Base-by-base conservation (phyloP, 805 yeast genomes). In the Cyberlindnera euphorbiiphila region DNA sequence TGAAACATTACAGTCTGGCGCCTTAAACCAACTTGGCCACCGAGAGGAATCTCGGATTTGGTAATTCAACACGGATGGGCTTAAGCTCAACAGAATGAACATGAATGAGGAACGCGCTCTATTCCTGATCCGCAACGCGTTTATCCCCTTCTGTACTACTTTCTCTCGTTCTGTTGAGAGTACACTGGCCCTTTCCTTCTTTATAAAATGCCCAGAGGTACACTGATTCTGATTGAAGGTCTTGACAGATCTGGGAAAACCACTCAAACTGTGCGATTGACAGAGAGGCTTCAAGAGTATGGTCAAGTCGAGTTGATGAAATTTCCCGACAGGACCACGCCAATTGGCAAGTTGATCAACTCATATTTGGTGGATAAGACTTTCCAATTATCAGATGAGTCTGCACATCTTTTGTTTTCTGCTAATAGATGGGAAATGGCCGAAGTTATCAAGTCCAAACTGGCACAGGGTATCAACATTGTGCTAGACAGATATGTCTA, bases 241-340 rank as follows among this genome's bases (percentile, higher is more conserved):
- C 73, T 93, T 1, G 99, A 93, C 54, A 65, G 99, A 34, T 82
- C 97, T 0, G 99, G 99, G 0, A 93, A 93, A 54, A 76, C 96
- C 3, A 88, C 97, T 0, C 98, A 93, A 56, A 72, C 82, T 6
- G 54, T 60, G 3, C 47, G 54, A 3, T 49, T 83, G 9, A 50
- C 64, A 1, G 53, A 62, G 1, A 50, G 48, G 5, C 48, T 69
- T 10, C 29, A 51, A 13, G 43, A 51, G 4, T 32, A 44, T 1
- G 59, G 60, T 2, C 66, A 67, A 2, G 71, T 71, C 4, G 65
- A 66, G 38, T 60, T 84, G 24, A 53, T 84, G 44, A 89, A 87
- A 58, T 89, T 93, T 49, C 98, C 98, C 11, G 91, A 89, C 34
- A 69, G 98, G 43, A 66, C 84, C 0, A 93, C 98, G 0, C 70